Percentiles rank a stretch among this genome's conserved stretches.
phyloP scores from a whole-genome alignment of 164 flowering plant species.

The Stephania yunnanensis region DNA sequence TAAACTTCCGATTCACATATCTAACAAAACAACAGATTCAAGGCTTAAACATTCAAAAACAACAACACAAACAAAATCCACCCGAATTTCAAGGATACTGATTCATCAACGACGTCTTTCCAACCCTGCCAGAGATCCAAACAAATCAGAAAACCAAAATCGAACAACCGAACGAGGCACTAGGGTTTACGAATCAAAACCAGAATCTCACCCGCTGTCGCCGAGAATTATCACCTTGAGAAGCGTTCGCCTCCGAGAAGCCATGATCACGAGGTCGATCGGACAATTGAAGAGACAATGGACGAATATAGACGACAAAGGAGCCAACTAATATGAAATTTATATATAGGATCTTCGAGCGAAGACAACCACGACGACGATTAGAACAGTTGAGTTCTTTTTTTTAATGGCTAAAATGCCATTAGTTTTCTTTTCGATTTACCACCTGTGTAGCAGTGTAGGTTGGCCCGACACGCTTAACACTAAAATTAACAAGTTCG shows the following conservation, averaged over 20 bases:
- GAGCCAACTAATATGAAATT: background rate
- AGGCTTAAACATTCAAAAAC: background rate
- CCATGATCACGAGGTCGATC: slow-evolving; percentile 15
- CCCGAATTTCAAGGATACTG: slow-evolving; percentile 14
- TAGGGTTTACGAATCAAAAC: background rate
- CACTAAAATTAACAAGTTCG: too few relatives aligned
- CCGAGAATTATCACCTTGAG: slow-evolving; percentile 34
- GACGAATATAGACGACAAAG: background rate
- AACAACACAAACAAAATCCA: background rate
- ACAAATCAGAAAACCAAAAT: background rate
- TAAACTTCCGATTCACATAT: slow-evolving; percentile 25
- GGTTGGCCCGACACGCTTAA: too few relatives aligned
- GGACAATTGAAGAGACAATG: background rate
- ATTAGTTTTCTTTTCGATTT: background rate
- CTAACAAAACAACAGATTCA: slow-evolving; percentile 7
- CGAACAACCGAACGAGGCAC: background rate
- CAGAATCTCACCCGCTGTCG: slow-evolving; percentile 26
- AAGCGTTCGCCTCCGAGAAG: slow-evolving; percentile 25
- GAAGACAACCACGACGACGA: background rate
- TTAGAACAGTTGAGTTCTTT: background rate
- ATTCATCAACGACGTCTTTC: slow-evolving; percentile 24
- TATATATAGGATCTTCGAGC: background rate
- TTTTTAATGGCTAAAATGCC: background rate
- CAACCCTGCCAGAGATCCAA: slow-evolving; percentile 17
- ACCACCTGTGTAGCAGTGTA: background rate